A percentile compares a stretch with the other conserved stretches of the same genome.
These are phyloP conservation scores for Zymoseptoria passerinii DNA, from an alignment of 2,329 filamentous ascomycete species.

Conservation along the genomic window DNA sequence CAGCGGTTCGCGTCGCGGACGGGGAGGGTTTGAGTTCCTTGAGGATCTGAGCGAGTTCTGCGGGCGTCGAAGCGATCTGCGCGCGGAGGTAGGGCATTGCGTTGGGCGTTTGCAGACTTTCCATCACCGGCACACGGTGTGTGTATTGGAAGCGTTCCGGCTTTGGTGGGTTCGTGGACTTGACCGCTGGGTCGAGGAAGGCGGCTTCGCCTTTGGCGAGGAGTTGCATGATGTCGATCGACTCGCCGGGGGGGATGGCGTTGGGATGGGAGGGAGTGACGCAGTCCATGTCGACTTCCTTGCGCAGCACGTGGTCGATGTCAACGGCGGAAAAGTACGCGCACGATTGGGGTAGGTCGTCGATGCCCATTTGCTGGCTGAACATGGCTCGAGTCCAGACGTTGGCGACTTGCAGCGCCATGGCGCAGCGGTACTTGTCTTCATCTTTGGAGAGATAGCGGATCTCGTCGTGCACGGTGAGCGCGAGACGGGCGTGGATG, in stretches of 20 bases:
- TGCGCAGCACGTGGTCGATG: slow-evolving; percentile 89
- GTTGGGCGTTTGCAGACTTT: slow-evolving; percentile 42
- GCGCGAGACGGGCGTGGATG: slow-evolving; percentile 73
- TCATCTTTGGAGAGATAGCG: slow-evolving; percentile 79
- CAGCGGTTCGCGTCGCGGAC: slow-evolving; percentile 1
- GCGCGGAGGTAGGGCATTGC: slow-evolving; percentile 59
- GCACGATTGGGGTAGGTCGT: slow-evolving; percentile 87
- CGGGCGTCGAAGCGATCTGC: slow-evolving; percentile 68
- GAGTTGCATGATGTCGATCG: slow-evolving; percentile 70
- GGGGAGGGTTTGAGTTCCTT: slow-evolving; percentile 11
- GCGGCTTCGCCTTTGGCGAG: slow-evolving; percentile 64
- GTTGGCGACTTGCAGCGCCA: slow-evolving; percentile 90
- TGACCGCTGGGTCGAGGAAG: slow-evolving; percentile 56
- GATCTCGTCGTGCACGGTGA: slow-evolving; percentile 97
- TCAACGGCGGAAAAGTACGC: slow-evolving; percentile 95
- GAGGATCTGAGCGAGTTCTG: slow-evolving; percentile 50
- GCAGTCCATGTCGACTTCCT: slow-evolving; percentile 98
- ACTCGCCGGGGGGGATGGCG: slow-evolving; percentile 76
- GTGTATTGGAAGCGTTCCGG: slow-evolving; percentile 59
- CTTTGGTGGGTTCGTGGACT: slow-evolving; percentile 50
- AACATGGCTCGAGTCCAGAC: slow-evolving; percentile 98
- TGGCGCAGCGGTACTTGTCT: slow-evolving; percentile 80
- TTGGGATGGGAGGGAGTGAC: slow-evolving; percentile 77
- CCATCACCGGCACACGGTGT: slow-evolving; percentile 71
- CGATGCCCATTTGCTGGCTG: slow-evolving; percentile 88